These are phyloP conservation scores for Albugo candida DNA, from an alignment of 352 stramenopile species.

Conservation along the genomic window DNA sequence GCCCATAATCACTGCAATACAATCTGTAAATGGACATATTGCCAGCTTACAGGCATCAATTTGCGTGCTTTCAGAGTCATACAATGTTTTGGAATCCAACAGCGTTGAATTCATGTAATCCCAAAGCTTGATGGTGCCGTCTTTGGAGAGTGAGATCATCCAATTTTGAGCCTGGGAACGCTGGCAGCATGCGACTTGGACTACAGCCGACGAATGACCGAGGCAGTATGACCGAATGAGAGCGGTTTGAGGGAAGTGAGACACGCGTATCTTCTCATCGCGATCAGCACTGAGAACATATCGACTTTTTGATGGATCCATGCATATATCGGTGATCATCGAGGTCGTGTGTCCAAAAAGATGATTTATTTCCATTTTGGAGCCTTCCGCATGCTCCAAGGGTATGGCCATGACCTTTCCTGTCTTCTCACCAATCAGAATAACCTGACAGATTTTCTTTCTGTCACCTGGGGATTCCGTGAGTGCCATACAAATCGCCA, in stretches of 20 bases:
- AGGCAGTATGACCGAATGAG: slow-evolving; percentile 74
- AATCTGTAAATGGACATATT: too few relatives aligned
- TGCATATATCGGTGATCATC: slow-evolving; percentile 55
- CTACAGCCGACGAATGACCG: slow-evolving; percentile 47
- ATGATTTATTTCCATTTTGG: slow-evolving; percentile 19
- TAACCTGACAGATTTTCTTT: too few relatives aligned
- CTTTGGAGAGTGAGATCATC: slow-evolving; percentile 48
- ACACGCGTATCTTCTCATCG: slow-evolving; percentile 72
- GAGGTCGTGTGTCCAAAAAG: slow-evolving; percentile 68
- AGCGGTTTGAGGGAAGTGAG: slow-evolving; percentile 42
- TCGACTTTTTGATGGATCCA: too few relatives aligned
- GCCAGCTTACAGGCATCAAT: too few relatives aligned
- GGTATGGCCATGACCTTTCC: slow-evolving; percentile 27
- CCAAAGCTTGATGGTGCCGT: slow-evolving; percentile 73
- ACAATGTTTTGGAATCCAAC: not conserved
- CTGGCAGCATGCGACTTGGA: slow-evolving; percentile 21
- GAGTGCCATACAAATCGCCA: too few relatives aligned
- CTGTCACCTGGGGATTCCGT: too few relatives aligned
- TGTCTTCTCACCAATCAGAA: slow-evolving; percentile 64
- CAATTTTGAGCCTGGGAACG: slow-evolving; percentile 23
- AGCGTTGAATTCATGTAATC: not conserved
- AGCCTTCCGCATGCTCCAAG: slow-evolving; percentile 34
- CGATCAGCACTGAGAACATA: slow-evolving; percentile 51
- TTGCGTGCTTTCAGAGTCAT: too few relatives aligned
- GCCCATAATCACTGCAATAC: too few relatives aligned